Percentiles rank a stretch among this genome's conserved stretches.
Evolutionary conservation across 345 rosid species (phyloP).

Genomic region (Eucalyptus caleyi): DNA sequence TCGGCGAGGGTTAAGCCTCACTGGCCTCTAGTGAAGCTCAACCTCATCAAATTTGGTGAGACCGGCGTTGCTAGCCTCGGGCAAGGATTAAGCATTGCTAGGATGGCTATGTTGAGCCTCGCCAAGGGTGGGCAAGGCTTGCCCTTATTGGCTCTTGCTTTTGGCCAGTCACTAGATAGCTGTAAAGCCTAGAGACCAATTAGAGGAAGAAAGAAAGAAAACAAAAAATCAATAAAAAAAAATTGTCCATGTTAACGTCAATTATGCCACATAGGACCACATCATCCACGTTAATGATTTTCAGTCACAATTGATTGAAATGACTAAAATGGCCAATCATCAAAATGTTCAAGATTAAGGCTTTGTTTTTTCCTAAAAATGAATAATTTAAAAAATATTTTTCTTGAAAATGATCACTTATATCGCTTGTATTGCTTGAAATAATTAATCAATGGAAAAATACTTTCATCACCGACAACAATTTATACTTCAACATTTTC

Average conservation of each 20-base stretch:
- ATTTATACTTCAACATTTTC: too few relatives aligned
- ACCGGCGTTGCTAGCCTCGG: accelerated
- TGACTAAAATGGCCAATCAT: background rate
- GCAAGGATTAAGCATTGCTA: background rate
- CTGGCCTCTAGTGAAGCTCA: background rate
- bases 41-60: background rate
- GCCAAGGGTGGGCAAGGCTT: background rate
- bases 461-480: too few relatives aligned
- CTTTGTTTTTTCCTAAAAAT: background rate
- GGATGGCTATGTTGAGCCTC: background rate
- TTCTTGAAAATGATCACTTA: background rate
- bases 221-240: too few relatives aligned
- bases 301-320: too few relatives aligned
- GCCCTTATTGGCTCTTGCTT: background rate
- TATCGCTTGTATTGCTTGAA: too few relatives aligned
- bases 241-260: background rate
- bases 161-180: background rate
- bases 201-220: background rate
- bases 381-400: too few relatives aligned
- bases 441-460: background rate
- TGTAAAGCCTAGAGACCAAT: background rate
- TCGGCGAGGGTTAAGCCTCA: background rate
- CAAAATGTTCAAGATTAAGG: background rate
- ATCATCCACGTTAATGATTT: accelerated
- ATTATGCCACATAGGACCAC: background rate